phyloP scores from a whole-genome alignment of 495 filamentous ascomycete genomes.

The Margaritispora aquatica region DNA sequence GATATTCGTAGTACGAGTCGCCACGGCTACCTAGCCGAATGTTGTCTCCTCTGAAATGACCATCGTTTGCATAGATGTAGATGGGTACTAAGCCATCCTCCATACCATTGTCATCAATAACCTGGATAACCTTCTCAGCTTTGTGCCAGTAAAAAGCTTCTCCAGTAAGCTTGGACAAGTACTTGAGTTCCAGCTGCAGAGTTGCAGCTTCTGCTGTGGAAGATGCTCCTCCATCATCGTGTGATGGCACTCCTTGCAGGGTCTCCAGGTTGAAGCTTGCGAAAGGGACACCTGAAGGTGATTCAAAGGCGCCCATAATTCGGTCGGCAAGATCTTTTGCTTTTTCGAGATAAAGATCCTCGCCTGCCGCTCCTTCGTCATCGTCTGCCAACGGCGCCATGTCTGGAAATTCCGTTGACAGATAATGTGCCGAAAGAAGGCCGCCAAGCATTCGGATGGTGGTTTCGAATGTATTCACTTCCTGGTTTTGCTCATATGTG shows the following conservation, averaged over 20 bases:
- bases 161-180: slow-evolving; percentile 89
- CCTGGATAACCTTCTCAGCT: slow-evolving; percentile 81
- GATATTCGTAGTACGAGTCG: slow-evolving; percentile 97
- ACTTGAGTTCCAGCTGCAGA: slow-evolving; percentile 95
- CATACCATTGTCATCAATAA: slow-evolving; percentile 72
- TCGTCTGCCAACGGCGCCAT: slow-evolving; percentile 51
- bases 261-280: slow-evolving; percentile 84
- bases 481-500: slow-evolving; percentile 83
- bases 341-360: slow-evolving; percentile 94
- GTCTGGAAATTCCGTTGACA: slow-evolving; percentile 66
- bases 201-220: slow-evolving; percentile 91
- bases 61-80: slow-evolving; percentile 74
- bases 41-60: slow-evolving; percentile 72
- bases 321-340: slow-evolving; percentile 88
- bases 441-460: slow-evolving; percentile 98
- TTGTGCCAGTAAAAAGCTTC: slow-evolving; percentile 77
- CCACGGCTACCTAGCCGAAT: slow-evolving; percentile 90
- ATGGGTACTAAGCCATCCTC: slow-evolving; percentile 86
- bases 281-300: slow-evolving; percentile 77
- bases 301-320: slow-evolving; percentile 81
- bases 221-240: slow-evolving; percentile 82
- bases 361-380: slow-evolving; percentile 51
- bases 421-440: slow-evolving; percentile 88
- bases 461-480: slow-evolving; percentile 97
- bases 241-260: slow-evolving; percentile 65